Base-by-base conservation (phyloP, 108 stramenopile species). In the Pseudonitzschia multistriata region DNA sequence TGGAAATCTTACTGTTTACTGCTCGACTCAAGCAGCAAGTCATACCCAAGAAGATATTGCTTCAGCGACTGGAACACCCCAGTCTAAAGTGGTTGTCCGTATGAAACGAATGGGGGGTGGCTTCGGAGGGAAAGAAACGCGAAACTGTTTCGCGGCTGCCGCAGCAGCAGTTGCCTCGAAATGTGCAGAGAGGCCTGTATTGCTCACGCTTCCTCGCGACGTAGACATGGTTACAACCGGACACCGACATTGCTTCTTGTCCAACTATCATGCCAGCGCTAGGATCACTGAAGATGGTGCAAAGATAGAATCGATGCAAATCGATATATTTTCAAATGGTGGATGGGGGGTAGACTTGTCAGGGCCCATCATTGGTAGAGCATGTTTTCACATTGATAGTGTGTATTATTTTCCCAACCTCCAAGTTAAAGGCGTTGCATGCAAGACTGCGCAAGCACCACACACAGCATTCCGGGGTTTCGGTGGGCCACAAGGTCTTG, bases 381-480 rank as follows among this genome's bases (percentile, higher is more conserved):
- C 97, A 7, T 75, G 97, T 22, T 92, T 97, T 71, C 97, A 98
- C 68, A 68, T 91, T 35, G 97, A 98, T 74, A 87, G 86, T 48
- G 74, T 72, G 52, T 98, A 98, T 84, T 71, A 80, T 66, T 97
- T 93, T 86, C 95, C 93, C 5, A 74, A 88, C 63, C 77, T 98
- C 30, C 80, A 86, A 49, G 88, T 81, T 10, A 70, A 79, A 29
- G 97, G 95, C 6, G 76, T 81, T 28, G 81, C 86, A 7, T 96
- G 96, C 81, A 93, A 91, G 63, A 98, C 97, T 8, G 87, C 84
- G 30, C 95, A 96, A 62, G 88, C 96, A 19, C 87, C 91, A 5
- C 94, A 97, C 65, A 98, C 96, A 0, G 97, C 97, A 11, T 98
- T 87, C 74, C 79, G 97, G 30, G 97, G 97, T 22, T 98, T 98